Evolutionary conservation across 768 basidiomycete genomes (phyloP).

Genomic region (Hydnomerulius pinastri): DNA sequence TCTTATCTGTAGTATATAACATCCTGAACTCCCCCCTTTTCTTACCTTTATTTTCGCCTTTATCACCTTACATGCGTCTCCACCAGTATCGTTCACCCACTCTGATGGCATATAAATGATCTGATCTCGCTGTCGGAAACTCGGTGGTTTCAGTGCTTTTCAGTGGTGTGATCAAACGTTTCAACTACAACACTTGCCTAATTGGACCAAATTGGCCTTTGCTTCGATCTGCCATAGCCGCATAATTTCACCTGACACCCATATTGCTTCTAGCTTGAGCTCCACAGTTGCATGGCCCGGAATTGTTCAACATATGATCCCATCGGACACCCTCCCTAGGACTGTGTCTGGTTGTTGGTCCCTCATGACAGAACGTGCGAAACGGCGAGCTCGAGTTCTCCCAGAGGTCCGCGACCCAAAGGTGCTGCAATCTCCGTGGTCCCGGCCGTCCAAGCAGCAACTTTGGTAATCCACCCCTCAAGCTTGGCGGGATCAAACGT

Average conservation of each 20-base stretch:
- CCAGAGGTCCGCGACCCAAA: background rate
- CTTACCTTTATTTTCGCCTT: too few relatives aligned
- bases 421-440: background rate
- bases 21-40: too few relatives aligned
- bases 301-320: background rate
- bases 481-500: slow-evolving; percentile 2
- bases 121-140: too few relatives aligned
- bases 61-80: too few relatives aligned
- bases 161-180: background rate
- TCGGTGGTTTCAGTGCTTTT: too few relatives aligned
- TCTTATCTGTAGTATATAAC: too few relatives aligned
- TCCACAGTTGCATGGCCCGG: too few relatives aligned
- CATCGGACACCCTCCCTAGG: background rate
- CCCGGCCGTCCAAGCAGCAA: background rate
- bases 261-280: too few relatives aligned
- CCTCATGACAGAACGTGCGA: background rate
- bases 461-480: background rate
- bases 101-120: too few relatives aligned
- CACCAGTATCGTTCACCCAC: too few relatives aligned
- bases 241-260: too few relatives aligned
- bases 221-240: background rate
- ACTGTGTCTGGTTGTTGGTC: background rate
- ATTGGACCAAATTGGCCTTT: background rate
- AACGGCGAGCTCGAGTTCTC: background rate
- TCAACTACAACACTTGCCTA: slow-evolving; percentile 5